These are phyloP conservation scores for Kluyveromyces siamensis DNA, from an alignment of 805 yeast genomes.

Conservation along the genomic window DNA sequence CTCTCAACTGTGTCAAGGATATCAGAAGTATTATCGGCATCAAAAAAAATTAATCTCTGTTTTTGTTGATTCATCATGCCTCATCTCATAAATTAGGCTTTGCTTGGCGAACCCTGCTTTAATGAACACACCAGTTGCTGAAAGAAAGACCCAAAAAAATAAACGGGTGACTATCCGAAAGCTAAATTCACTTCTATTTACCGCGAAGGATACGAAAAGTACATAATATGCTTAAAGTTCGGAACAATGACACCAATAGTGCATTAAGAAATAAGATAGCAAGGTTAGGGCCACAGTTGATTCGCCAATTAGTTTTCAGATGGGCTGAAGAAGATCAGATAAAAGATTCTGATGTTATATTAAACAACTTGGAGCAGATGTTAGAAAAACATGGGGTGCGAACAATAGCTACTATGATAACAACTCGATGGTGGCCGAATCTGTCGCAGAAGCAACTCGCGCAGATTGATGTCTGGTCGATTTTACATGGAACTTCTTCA, in stretches of 20 bases:
- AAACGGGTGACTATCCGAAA: not conserved
- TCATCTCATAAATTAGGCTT: too few species aligned
- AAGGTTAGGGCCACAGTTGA: not conserved
- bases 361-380: conserved; percentile 14
- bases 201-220: not conserved
- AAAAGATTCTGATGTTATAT: conserved; percentile 10
- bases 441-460: conserved; percentile 58
- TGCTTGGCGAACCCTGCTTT: too few species aligned
- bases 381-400: conserved; percentile 19
- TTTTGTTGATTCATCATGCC: too few species aligned
- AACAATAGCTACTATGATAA: conserved; percentile 38
- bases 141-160: too few species aligned
- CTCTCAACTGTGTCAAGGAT: too few species aligned
- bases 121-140: too few species aligned
- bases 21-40: too few species aligned
- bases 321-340: conserved; percentile 3
- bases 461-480: conserved; percentile 33
- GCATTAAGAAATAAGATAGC: not conserved
- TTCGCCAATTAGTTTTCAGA: not conserved
- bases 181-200: not conserved
- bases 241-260: not conserved
- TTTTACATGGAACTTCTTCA: not conserved
- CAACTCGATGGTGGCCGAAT: conserved; percentile 46
- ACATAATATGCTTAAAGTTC: not conserved
- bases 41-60: too few species aligned